phyloP scores from a whole-genome alignment of 75 land plant species.

The Picea glauca region DNA sequence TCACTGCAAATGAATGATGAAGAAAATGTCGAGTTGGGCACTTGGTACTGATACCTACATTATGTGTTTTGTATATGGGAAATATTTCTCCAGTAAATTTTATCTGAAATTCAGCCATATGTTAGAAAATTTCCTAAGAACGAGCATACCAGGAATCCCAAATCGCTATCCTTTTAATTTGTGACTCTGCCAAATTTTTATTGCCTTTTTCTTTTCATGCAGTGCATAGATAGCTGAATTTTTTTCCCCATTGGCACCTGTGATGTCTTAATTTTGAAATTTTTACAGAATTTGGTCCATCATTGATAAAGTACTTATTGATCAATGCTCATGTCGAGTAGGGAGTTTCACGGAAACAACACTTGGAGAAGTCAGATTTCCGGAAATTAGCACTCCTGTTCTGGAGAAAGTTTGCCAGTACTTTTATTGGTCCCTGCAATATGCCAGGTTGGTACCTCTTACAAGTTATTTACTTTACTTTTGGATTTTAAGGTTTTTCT shows the following conservation, averaged over 20 bases:
- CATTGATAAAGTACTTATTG: background rate
- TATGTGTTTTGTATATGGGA: background rate
- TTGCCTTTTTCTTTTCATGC: background rate
- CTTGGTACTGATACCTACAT: background rate
- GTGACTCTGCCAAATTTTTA: background rate
- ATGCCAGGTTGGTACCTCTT: constrained; percentile 55
- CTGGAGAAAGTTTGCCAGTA: constrained; percentile 98
- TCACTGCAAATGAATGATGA: no score
- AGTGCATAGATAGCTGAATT: background rate
- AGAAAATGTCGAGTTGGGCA: no score
- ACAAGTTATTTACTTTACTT: background rate
- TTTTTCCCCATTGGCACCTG: background rate
- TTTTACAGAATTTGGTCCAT: no score
- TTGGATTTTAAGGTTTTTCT: background rate
- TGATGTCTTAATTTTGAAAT: background rate
- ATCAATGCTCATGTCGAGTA: constrained; percentile 7
- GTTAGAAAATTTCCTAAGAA: background rate
- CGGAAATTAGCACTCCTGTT: constrained; percentile 89
- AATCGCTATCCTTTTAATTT: background rate
- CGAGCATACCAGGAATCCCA: background rate
- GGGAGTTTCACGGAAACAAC: constrained; percentile 81
- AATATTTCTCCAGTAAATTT: background rate
- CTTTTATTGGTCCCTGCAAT: constrained; percentile 94
- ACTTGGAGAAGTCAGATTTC: constrained; percentile 86
- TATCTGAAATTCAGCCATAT: background rate